Evolutionary conservation across 192 early-diverging fungal genomes (phyloP).

Genomic region (Linnemannia exigua): DNA sequence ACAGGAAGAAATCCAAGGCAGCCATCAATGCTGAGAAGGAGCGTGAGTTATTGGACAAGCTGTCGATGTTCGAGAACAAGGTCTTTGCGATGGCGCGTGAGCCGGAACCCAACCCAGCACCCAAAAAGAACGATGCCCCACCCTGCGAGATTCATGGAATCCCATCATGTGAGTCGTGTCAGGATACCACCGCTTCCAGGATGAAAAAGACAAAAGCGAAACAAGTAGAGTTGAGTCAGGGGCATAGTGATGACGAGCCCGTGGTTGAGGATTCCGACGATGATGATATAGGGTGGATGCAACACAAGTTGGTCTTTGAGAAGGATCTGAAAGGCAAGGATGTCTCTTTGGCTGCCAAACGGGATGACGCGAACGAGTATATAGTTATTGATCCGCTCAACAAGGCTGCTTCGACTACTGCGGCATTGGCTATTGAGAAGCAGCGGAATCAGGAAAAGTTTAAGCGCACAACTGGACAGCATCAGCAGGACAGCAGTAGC

Average conservation of each 20-base stretch:
- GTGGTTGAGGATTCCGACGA: slow-evolving; percentile 51
- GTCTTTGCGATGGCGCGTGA: slow-evolving; percentile 37
- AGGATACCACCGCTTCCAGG: slow-evolving; percentile 60
- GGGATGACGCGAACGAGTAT: slow-evolving; percentile 73
- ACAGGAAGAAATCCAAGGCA: slow-evolving; percentile 19
- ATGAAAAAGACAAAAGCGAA: slow-evolving; percentile 3
- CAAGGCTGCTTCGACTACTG: slow-evolving; percentile 33
- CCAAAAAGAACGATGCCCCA: slow-evolving; percentile 54
- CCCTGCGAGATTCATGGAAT: slow-evolving; percentile 80
- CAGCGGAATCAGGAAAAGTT: slow-evolving; percentile 41
- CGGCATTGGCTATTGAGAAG: slow-evolving; percentile 49
- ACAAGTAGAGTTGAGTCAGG: slow-evolving; percentile 36
- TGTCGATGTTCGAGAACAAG: slow-evolving; percentile 72
- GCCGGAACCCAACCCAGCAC: slow-evolving; percentile 19
- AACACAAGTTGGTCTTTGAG: slow-evolving; percentile 81
- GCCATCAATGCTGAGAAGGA: slow-evolving; percentile 24
- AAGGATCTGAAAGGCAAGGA: slow-evolving; percentile 77
- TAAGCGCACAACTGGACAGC: neutral
- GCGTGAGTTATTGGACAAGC: slow-evolving; percentile 58
- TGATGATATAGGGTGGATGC: slow-evolving; percentile 80
- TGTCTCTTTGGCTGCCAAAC: slow-evolving; percentile 60
- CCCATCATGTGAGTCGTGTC: slow-evolving; percentile 78
- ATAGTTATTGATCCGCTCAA: slow-evolving; percentile 77
- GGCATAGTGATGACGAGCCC: slow-evolving; percentile 44
- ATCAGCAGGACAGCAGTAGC: neutral